phyloP scores from a whole-genome alignment of 2,329 filamentous ascomycete genomes.

The Arthrobotrys iridis region DNA sequence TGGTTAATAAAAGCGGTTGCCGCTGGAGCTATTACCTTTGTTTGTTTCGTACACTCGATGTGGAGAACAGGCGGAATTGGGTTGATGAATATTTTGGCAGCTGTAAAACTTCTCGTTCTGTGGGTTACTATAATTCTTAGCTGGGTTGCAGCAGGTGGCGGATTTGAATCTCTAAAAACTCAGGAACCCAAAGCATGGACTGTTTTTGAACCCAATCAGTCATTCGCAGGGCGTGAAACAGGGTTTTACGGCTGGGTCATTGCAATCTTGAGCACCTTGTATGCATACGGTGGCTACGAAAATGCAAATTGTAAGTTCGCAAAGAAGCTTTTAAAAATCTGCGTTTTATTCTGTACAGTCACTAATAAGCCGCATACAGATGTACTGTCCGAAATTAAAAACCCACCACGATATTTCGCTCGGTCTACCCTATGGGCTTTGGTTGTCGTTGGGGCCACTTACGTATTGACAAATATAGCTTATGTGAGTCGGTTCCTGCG shows the following conservation, averaged over 20 bases:
- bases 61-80: constrained; percentile 66
- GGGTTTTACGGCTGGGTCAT: constrained; percentile 60
- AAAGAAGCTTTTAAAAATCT: too few relatives aligned
- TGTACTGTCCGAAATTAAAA: constrained; percentile 62
- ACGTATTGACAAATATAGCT: constrained; percentile 59
- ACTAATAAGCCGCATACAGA: constrained; percentile 58
- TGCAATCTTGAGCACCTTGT: constrained; percentile 65
- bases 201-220: constrained; percentile 52
- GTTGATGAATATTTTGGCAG: constrained; percentile 67
- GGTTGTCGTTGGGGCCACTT: too few relatives aligned
- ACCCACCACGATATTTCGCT: constrained; percentile 62
- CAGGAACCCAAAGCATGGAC: constrained; percentile 58
- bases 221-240: constrained; percentile 7
- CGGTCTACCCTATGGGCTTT: constrained; percentile 61
- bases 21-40: constrained; percentile 63
- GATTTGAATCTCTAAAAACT: constrained; percentile 53
- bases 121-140: constrained; percentile 63
- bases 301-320: constrained; percentile 64
- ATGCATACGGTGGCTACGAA: constrained; percentile 62
- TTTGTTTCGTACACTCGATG: constrained; percentile 65
- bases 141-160: constrained; percentile 58
- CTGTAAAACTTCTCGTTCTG: constrained; percentile 66
- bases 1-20: constrained; percentile 65
- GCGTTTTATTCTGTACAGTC: constrained; percentile 7
- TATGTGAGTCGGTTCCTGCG: constrained; percentile 64